phyloP scores from a whole-genome alignment of 2,329 filamentous ascomycete species.

The Biscogniauxia mediterranea region DNA sequence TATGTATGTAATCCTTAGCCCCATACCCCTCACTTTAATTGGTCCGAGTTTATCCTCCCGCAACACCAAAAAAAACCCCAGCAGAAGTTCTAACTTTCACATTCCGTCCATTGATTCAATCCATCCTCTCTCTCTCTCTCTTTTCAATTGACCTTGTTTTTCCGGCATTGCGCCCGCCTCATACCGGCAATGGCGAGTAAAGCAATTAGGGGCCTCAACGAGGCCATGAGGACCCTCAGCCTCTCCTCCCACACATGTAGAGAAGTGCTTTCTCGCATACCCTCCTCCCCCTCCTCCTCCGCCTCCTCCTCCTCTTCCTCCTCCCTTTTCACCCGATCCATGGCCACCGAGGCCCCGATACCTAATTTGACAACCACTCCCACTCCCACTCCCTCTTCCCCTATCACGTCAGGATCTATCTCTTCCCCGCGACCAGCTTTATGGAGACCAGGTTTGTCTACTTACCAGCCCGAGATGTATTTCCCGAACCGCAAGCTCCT shows the following conservation, averaged over 20 bases:
- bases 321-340: slow-evolving; percentile 48
- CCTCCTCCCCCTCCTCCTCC: slow-evolving; percentile 26
- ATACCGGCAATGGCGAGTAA: slow-evolving; percentile 43
- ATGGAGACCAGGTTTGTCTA: slow-evolving; percentile 46
- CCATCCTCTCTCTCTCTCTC: too few species aligned
- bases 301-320: slow-evolving; percentile 26
- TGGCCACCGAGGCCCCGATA: slow-evolving; percentile 53
- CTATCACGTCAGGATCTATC: slow-evolving; percentile 34
- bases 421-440: slow-evolving; percentile 32
- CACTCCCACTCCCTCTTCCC: slow-evolving; percentile 12
- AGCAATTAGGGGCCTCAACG: slow-evolving; percentile 48
- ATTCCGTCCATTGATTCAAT: too few species aligned
- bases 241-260: slow-evolving; percentile 45
- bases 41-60: not conserved
- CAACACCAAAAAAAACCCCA: not conserved
- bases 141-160: too few species aligned
- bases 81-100: too few species aligned
- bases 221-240: slow-evolving; percentile 51
- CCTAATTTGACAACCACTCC: slow-evolving; percentile 34
- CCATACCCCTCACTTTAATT: slow-evolving; percentile 12
- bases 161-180: not conserved
- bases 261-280: slow-evolving; percentile 31
- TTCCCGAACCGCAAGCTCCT: slow-evolving; percentile 7
- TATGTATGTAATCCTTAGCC: too few species aligned
- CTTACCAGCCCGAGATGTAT: not conserved